These are phyloP conservation scores for Trichoderma harzianum DNA, from an alignment of 2,329 filamentous ascomycete species.

Conservation along the genomic window DNA sequence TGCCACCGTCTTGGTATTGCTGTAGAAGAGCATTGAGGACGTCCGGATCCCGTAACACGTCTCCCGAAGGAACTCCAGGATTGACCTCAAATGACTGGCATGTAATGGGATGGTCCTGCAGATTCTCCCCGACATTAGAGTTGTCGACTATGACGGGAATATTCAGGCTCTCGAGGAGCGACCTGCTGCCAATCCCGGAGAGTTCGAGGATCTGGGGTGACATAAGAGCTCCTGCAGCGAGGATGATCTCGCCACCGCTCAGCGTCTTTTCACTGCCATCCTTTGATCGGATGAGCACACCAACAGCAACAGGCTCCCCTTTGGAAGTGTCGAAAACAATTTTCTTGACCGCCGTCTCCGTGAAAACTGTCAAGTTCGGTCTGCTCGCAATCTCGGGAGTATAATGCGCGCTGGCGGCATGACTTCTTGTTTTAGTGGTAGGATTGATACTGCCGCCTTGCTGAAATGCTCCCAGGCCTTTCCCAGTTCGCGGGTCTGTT, in stretches of 20 bases:
- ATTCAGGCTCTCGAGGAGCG: conserved; percentile 30
- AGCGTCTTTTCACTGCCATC: conserved; percentile 36
- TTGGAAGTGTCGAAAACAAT: conserved; percentile 27
- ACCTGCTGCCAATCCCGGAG: conserved; percentile 33
- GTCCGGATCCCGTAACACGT: conserved; percentile 32
- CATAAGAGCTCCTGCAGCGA: conserved; percentile 22
- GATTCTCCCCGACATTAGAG: conserved; percentile 39
- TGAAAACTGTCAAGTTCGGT: conserved; percentile 34
- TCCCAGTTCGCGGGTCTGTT: conserved; percentile 32
- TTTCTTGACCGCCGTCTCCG: conserved; percentile 34
- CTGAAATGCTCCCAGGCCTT: conserved; percentile 33
- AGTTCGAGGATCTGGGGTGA: conserved; percentile 31
- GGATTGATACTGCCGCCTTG: conserved; percentile 32
- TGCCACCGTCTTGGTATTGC: conserved; percentile 33
- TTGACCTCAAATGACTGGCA: conserved; percentile 34
- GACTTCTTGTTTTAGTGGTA: conserved; percentile 32
- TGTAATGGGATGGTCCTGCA: conserved; percentile 36
- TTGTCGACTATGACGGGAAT: conserved; percentile 36
- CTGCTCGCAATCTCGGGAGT: conserved; percentile 30
- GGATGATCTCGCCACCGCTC: conserved; percentile 34
- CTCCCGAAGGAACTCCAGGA: conserved; percentile 27
- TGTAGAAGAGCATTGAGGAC: conserved; percentile 29
- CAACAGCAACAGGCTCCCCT: conserved; percentile 29
- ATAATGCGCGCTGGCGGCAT: conserved; percentile 35
- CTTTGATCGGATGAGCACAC: conserved; percentile 31